Percentiles rank a stretch among this genome's conserved stretches.
These are phyloP conservation scores for Annulohypoxylon bovei DNA, from an alignment of 495 filamentous ascomycete species.

Conservation along the genomic window DNA sequence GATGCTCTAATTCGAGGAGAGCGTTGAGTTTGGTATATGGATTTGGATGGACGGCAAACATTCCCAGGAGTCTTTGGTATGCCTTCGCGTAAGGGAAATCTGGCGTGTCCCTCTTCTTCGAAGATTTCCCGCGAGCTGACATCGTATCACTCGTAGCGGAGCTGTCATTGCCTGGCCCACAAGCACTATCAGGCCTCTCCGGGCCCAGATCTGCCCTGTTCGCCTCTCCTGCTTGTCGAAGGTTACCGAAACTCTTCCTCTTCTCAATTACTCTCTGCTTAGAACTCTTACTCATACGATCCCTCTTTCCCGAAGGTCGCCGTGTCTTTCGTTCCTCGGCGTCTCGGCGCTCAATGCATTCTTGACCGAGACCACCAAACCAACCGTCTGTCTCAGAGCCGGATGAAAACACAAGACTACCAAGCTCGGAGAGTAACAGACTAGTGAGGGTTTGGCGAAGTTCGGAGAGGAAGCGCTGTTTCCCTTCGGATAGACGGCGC, in stretches of 20 bases:
- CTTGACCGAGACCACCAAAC: conserved; percentile 81
- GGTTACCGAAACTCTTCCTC: conserved; percentile 65
- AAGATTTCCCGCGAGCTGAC: conserved; percentile 46
- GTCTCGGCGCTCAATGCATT: conserved; percentile 80
- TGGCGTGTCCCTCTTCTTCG: conserved; percentile 54
- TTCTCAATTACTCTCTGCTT: conserved; percentile 66
- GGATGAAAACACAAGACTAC: conserved; percentile 81
- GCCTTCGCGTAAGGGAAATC: conserved; percentile 78
- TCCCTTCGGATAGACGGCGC: conserved; percentile 61
- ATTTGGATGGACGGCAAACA: conserved; percentile 91
- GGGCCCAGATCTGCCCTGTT: conserved; percentile 44
- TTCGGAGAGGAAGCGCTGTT: conserved; percentile 74
- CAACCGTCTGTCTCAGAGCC: conserved; percentile 94
- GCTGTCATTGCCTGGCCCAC: conserved; percentile 53
- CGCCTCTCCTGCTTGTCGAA: conserved; percentile 54
- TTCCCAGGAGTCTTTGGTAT: conserved; percentile 81
- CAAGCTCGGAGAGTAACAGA: conserved; percentile 88
- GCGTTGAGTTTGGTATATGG: conserved; percentile 87
- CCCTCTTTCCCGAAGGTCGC: conserved; percentile 50
- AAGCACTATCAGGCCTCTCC: conserved; percentile 44
- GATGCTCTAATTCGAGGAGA: conserved; percentile 80
- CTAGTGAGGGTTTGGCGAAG: conserved; percentile 83
- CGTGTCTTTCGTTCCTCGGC: conserved; percentile 62
- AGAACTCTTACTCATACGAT: conserved; percentile 52
- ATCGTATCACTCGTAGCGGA: conserved; percentile 55